These are phyloP conservation scores for Penicillium herquei DNA, from an alignment of 495 filamentous ascomycete genomes.

Conservation along the genomic window DNA sequence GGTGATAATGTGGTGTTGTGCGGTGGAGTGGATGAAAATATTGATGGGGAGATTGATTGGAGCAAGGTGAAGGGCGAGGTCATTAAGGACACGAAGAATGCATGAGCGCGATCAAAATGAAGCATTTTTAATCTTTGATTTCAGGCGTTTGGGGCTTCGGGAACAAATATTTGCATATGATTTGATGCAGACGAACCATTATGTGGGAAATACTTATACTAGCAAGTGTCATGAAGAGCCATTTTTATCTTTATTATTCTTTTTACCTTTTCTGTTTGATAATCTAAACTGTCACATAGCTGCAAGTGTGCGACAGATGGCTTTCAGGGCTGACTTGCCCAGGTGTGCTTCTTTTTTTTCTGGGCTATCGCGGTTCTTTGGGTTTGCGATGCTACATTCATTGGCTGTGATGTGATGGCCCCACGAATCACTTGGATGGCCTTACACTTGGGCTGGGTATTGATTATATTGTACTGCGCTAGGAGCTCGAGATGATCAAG, in stretches of 20 bases:
- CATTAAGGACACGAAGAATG: constrained; percentile 79
- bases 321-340: too few relatives aligned
- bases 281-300: too few relatives aligned
- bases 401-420: neutral
- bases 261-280: too few relatives aligned
- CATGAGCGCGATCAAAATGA: constrained; percentile 38
- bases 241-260: neutral
- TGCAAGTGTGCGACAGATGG: too few relatives aligned
- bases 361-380: neutral
- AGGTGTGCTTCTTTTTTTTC: neutral
- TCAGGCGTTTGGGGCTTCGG: constrained; percentile 1
- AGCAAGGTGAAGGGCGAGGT: constrained; percentile 79
- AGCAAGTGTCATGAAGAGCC: neutral
- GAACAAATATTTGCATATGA: constrained; percentile 1
- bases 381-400: neutral
- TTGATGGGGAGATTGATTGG: constrained; percentile 91
- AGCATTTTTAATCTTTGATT: constrained; percentile 6
- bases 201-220: neutral
- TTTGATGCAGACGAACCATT: neutral
- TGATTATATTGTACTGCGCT: too few relatives aligned
- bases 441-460: neutral
- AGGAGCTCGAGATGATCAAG: neutral
- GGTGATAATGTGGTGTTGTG: constrained; percentile 94
- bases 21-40: constrained; percentile 82
- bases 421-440: neutral